phyloP scores from a whole-genome alignment of 352 stramenopile genomes.

The Phytophthora colocasiae region DNA sequence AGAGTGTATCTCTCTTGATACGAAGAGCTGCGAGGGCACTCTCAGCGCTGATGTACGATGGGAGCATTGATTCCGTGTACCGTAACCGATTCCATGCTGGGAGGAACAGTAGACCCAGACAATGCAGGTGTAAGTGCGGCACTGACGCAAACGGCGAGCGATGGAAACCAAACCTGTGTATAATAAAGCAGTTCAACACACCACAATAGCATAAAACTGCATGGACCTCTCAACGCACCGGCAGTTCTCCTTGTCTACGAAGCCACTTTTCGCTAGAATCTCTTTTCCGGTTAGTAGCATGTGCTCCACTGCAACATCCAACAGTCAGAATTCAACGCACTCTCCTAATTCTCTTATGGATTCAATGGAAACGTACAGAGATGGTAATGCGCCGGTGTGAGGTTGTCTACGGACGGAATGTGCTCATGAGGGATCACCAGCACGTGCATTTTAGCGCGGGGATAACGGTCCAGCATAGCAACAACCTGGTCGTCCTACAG shows the following conservation, averaged over 20 bases:
- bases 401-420: constrained; percentile 59
- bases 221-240: constrained; percentile 30
- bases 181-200: background rate
- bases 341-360: background rate
- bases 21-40: constrained; percentile 43
- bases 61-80: constrained; percentile 61
- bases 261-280: constrained; percentile 55
- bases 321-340: constrained; percentile 8
- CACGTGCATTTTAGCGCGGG: constrained; percentile 59
- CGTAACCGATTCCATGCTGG: constrained; percentile 69
- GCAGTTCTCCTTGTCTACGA: constrained; percentile 35
- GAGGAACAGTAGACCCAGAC: constrained; percentile 67
- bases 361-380: constrained; percentile 41
- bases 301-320: constrained; percentile 47
- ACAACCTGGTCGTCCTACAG: constrained; percentile 65
- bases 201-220: background rate
- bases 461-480: constrained; percentile 67
- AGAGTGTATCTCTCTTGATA: constrained; percentile 23
- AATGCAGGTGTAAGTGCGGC: constrained; percentile 79
- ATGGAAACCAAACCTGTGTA: constrained; percentile 75
- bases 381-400: constrained; percentile 46
- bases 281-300: constrained; percentile 66
- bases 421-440: constrained; percentile 73
- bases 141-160: constrained; percentile 74
- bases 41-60: constrained; percentile 67